A percentile compares a stretch with the other conserved stretches of the same genome.
Evolutionary conservation across 179 eudicot genomes (phyloP).

Genomic region (Dionaea muscipula): DNA sequence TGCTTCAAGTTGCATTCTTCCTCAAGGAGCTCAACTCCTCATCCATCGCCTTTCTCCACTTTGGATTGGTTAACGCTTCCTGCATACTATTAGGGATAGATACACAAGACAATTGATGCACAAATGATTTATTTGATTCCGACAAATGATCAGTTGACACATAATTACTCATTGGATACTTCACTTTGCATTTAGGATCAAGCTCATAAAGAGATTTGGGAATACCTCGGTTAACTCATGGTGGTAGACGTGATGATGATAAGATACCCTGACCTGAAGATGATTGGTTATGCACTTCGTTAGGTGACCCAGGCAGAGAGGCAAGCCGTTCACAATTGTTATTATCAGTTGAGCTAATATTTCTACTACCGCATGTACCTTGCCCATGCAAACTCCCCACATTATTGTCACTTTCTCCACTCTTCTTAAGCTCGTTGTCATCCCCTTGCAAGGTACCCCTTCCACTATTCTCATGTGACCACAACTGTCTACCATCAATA

Average conservation of each 20-base stretch:
- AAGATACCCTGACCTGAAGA: not conserved
- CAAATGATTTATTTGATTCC: not conserved
- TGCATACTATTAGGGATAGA: conserved; percentile 4
- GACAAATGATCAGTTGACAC: not conserved
- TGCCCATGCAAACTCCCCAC: too few species aligned
- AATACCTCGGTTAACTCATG: not conserved
- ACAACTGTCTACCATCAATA: too few species aligned
- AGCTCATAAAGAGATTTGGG: conserved; percentile 2
- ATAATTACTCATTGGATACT: not conserved
- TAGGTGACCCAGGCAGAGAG: too few species aligned
- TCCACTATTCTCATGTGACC: too few species aligned
- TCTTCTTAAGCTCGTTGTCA: too few species aligned
- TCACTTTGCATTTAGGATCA: not conserved
- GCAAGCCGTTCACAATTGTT: too few species aligned
- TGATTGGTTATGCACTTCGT: not conserved
- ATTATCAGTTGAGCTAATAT: too few species aligned
- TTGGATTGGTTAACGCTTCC: not conserved
- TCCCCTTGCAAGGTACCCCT: too few species aligned
- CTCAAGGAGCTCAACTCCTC: conserved; percentile 2
- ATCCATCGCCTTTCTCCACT: not conserved
- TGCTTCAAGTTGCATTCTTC: not conserved
- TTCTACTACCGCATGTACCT: too few species aligned
- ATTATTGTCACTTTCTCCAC: too few species aligned
- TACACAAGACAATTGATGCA: not conserved
- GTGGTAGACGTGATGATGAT: not conserved